phyloP scores from a whole-genome alignment of 2,329 filamentous ascomycete genomes.

The Sclerotinia spermophila region DNA sequence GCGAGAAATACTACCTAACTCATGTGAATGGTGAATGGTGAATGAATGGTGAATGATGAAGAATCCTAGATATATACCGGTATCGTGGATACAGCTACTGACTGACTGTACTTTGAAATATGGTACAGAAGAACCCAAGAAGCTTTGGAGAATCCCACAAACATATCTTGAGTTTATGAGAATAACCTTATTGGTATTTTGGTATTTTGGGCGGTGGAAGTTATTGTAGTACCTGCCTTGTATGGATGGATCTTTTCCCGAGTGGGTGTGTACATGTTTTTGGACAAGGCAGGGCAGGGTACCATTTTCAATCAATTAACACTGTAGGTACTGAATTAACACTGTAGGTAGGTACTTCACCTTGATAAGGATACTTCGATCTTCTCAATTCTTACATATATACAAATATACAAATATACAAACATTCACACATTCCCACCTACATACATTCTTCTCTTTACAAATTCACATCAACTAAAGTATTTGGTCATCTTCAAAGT shows the following conservation, averaged over 20 bases:
- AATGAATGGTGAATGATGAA: background rate
- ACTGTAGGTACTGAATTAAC: background rate
- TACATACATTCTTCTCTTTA: background rate
- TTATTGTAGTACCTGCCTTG: background rate
- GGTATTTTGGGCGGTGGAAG: background rate
- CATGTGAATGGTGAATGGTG: too few relatives aligned
- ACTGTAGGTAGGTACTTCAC: background rate
- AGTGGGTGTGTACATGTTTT: background rate
- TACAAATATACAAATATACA: background rate
- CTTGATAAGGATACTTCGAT: background rate
- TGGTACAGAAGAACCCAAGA: conserved; percentile 6
- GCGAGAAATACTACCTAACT: background rate
- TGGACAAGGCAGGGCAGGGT: background rate
- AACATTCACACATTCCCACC: too few relatives aligned
- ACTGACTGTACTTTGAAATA: background rate
- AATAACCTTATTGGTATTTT: background rate
- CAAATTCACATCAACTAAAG: background rate
- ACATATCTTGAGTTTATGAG: background rate
- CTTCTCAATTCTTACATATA: background rate
- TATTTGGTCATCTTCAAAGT: background rate
- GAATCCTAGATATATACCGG: background rate
- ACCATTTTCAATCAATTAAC: background rate
- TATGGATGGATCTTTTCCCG: background rate
- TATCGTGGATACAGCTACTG: background rate
- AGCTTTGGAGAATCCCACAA: background rate